These are phyloP conservation scores for Phytophthora macrochlamydospora DNA, from an alignment of 352 stramenopile genomes.

Conservation along the genomic window DNA sequence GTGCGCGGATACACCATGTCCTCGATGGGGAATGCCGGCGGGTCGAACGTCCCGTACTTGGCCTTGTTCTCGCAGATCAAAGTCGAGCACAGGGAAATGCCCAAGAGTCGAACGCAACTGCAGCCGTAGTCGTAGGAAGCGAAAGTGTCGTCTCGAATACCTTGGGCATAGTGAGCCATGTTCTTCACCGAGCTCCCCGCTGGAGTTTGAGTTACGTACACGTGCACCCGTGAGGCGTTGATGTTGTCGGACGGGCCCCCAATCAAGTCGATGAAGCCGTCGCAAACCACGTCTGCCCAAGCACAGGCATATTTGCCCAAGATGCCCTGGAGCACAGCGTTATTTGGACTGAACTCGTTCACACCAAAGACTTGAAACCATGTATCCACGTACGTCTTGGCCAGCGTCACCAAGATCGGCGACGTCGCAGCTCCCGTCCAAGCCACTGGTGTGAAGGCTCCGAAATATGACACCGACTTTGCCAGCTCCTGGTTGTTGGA, in stretches of 20 bases:
- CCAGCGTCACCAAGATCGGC: conserved; percentile 32
- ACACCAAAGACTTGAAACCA: conserved; percentile 41
- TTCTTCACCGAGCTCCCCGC: conserved; percentile 56
- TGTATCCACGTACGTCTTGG: conserved; percentile 44
- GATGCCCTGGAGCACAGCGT: conserved; percentile 36
- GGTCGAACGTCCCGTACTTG: conserved; percentile 45
- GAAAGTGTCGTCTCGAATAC: conserved; percentile 54
- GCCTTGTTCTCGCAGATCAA: conserved; percentile 50
- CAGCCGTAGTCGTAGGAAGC: conserved; percentile 56
- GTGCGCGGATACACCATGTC: conserved; percentile 42
- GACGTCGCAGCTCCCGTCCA: conserved; percentile 36
- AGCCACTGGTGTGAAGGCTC: conserved; percentile 48
- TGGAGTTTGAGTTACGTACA: conserved; percentile 53
- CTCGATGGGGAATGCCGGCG: conserved; percentile 35
- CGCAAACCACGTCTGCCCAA: conserved; percentile 42
- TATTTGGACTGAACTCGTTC: conserved; percentile 42
- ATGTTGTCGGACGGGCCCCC: conserved; percentile 48
- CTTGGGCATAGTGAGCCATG: conserved; percentile 54
- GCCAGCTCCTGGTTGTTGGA: conserved; percentile 55
- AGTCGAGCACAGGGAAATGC: conserved; percentile 30
- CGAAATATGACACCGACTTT: conserved; percentile 57
- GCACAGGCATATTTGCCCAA: conserved; percentile 46
- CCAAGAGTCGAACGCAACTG: conserved; percentile 31
- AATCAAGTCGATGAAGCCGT: conserved; percentile 50
- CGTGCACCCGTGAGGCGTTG: conserved; percentile 51